These are phyloP conservation scores for Thymus mandschuricus DNA, from an alignment of 257 asterid genomes.

Conservation along the genomic window DNA sequence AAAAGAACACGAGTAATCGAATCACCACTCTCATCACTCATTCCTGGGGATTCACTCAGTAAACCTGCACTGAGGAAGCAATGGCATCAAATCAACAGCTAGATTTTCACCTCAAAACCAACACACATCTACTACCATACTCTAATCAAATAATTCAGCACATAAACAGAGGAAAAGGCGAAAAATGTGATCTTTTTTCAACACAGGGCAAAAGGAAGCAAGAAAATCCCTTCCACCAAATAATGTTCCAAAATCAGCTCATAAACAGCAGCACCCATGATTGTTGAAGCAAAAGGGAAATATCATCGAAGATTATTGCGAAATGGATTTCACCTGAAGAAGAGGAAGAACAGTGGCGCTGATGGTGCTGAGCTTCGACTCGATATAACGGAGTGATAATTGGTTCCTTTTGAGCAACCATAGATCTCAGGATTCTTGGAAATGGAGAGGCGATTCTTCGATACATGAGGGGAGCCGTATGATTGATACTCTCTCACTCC, in stretches of 20 bases:
- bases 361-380: constrained; percentile 18
- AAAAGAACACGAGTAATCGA: constrained; percentile 68
- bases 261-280: background rate
- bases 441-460: constrained; percentile 28
- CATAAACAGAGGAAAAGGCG: background rate
- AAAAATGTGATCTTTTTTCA: background rate
- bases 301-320: background rate
- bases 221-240: background rate
- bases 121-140: background rate
- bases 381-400: constrained; percentile 13
- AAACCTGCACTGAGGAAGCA: constrained; percentile 39
- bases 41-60: constrained; percentile 38
- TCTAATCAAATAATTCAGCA: background rate
- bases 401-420: background rate
- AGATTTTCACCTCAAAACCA: background rate
- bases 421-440: constrained; percentile 4
- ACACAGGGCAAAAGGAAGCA: background rate
- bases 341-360: constrained; percentile 31
- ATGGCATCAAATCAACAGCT: constrained; percentile 12
- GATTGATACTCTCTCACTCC: constrained; percentile 7
- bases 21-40: constrained; percentile 37
- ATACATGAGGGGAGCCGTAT: constrained; percentile 25
- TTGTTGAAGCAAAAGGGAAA: constrained; percentile 1
- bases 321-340: constrained; percentile 30
- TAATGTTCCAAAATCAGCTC: constrained; percentile 11